These are phyloP conservation scores for Dacryopinax spathularia DNA, from an alignment of 768 basidiomycete species.

Conservation along the genomic window DNA sequence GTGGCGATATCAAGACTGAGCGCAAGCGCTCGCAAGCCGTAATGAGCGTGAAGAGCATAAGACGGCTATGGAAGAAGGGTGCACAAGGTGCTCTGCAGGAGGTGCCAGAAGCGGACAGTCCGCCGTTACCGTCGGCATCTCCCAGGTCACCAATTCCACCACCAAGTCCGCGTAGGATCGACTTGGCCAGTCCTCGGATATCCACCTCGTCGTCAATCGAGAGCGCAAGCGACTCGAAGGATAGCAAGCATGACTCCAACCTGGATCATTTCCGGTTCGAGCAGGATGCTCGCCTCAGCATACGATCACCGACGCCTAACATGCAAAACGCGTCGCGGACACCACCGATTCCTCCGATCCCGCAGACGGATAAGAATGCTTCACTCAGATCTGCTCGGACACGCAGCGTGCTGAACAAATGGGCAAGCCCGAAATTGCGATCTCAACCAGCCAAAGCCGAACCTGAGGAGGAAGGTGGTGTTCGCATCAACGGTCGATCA, in stretches of 20 bases:
- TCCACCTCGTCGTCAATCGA: conserved; percentile 20
- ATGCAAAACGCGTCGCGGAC: neutral
- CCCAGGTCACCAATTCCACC: conserved; percentile 14
- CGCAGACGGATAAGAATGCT: neutral
- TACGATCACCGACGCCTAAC: neutral
- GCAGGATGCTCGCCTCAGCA: conserved; percentile 42
- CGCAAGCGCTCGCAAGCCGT: conserved; percentile 31
- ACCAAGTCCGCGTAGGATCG: neutral
- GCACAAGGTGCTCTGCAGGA: conserved; percentile 30
- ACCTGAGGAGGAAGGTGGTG: neutral
- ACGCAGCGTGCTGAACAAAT: neutral
- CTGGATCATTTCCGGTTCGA: conserved; percentile 50
- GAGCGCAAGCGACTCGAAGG: neutral
- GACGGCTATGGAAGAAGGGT: conserved; percentile 66
- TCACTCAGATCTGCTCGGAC: neutral
- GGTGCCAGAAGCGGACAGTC: conserved; percentile 2
- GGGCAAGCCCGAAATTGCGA: neutral
- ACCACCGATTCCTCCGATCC: neutral
- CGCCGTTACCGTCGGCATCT: neutral
- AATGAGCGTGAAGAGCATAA: conserved; percentile 60
- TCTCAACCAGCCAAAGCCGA: neutral
- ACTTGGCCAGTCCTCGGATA: conserved; percentile 26
- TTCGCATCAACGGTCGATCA: neutral
- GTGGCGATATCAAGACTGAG: conserved; percentile 12
- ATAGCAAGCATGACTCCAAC: conserved; percentile 14